Base-by-base conservation (phyloP, 768 basidiomycete genomes). In the Boletus rufocinnamomeus region DNA sequence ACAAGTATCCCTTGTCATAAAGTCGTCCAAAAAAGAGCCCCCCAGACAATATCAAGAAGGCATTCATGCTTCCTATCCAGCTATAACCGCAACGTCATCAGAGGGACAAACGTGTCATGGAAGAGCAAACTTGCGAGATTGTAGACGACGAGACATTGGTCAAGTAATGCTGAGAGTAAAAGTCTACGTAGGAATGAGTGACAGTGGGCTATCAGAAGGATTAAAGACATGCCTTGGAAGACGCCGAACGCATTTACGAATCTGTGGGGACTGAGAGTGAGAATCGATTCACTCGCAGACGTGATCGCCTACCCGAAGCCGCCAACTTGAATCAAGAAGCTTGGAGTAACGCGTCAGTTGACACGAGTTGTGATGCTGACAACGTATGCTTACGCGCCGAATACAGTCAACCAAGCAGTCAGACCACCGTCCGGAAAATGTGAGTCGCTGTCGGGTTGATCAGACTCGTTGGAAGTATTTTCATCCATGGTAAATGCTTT, bases 1-100 rank as follows among this genome's bases (percentile, higher is more conserved):
- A 79, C 79, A 82, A 83, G 67, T 81, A 79, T 37, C 83, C 84
- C 13, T 67, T 73, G 53, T 84, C 84, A 60, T 80, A 80, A 6
- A 78, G 73, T n/a, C 76, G 74, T 4, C 84, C 83, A 19, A 78
- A 74, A 45, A 83, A 63, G 30, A 82, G 66, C 1, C 82, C 81
- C 37, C 74, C 72, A 0, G 77, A 75, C 21, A 83, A 61, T 6
- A 77, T 65, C 17, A 84, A 63, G 48, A 80, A 76, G 2, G 81
- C 63, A 54, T 83, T 80, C 5, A 77, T 71, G 50, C 82, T 81
- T 27, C 83, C 83, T 60, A 85, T 79, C 75, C 74, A 79, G 6
- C 74, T 76, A 56, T 37, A 50, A 50, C 1, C 1, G 25, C 13
- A 19, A n/a, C 7, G 43, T 27, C 9, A n/a, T 58, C 30, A 53